Evolutionary conservation across 352 stramenopile genomes (phyloP), one percentile per base, ranked within the genome.

Genomic region (Pythium vanterpoolii): DNA sequence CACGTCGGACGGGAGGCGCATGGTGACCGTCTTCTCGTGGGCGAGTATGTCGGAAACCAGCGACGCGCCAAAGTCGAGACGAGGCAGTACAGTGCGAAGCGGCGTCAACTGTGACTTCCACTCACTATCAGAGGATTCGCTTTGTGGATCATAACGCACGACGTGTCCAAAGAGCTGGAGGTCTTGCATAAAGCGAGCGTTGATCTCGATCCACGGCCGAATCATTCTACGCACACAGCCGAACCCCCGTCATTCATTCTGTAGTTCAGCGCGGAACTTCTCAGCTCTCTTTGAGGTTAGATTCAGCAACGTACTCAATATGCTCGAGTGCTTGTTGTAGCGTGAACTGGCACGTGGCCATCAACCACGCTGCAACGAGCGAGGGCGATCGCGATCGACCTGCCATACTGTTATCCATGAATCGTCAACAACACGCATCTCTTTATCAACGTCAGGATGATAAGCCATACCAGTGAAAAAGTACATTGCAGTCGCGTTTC

Each of bases 131-230:
- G 27, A 7, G 1, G 16, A 16, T 3, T 23, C 4, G 9, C 18
- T 26, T 2, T 36, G 18, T 14, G 23, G 16, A 3, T 13, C 14
- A 13, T n/a, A 21, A 4, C 11, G 49, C 5, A 73, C 34, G 2
- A 77, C 54, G 8, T 54, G 24, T 13, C 70, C 59, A 33, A 89
- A 86, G 28, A 78, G 51, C 21, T 68, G 30, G 18, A 92, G 59
- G 54, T 90, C 74, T 4, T 28, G 49, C 21, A 70, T 73, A 39
- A 92, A 92, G 36, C 76, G 65, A 3, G 64, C 23, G 33, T 92
- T 92, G 50, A 88, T 84, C 18, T 75, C 73, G 27, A 92, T 79
- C 83, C 83, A 92, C 33, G 83, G 79, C 1, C 83, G 78, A 39
- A 83, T 66, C 28, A 76, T 62, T 16, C 81, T 91, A 31, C 1